phyloP scores from a whole-genome alignment of 306 rosid species.

The Acacia crassicarpa region DNA sequence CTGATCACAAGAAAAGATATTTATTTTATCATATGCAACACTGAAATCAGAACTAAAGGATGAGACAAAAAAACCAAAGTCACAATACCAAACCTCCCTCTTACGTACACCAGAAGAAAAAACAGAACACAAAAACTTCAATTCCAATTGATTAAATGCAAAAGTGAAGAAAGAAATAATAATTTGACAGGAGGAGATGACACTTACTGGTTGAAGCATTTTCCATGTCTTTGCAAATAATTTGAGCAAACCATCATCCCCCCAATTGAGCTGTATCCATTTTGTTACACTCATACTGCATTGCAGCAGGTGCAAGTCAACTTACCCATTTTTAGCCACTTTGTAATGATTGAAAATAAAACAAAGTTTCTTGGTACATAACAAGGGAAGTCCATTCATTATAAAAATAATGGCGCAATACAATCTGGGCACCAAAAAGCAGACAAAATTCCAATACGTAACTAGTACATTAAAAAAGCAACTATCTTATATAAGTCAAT shows the following conservation, averaged over 20 bases:
- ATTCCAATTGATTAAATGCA: not conserved
- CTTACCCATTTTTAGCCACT: conserved; percentile 13
- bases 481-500: conserved; percentile 12
- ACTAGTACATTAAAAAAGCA: not conserved
- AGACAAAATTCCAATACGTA: not conserved
- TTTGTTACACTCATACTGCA: conserved; percentile 94
- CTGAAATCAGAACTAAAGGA: not conserved
- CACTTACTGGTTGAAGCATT: conserved; percentile 73
- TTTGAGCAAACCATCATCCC: conserved; percentile 81
- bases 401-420: conserved; percentile 1
- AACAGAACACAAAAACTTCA: not conserved
- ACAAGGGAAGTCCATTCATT: not conserved
- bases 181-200: not conserved
- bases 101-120: not conserved
- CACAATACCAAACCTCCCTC: not conserved
- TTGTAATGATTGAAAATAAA: conserved; percentile 10
- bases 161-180: conserved; percentile 7
- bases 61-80: not conserved
- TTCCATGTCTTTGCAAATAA: conserved; percentile 80
- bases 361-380: not conserved
- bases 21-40: not conserved
- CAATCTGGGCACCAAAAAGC: not conserved
- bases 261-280: conserved; percentile 99
- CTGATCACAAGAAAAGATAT: conserved; percentile 43
- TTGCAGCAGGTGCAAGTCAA: conserved; percentile 27